Evolutionary conservation across 2,329 filamentous ascomycete species (phyloP).

Genomic region (Tolypocladium guangdongense): DNA sequence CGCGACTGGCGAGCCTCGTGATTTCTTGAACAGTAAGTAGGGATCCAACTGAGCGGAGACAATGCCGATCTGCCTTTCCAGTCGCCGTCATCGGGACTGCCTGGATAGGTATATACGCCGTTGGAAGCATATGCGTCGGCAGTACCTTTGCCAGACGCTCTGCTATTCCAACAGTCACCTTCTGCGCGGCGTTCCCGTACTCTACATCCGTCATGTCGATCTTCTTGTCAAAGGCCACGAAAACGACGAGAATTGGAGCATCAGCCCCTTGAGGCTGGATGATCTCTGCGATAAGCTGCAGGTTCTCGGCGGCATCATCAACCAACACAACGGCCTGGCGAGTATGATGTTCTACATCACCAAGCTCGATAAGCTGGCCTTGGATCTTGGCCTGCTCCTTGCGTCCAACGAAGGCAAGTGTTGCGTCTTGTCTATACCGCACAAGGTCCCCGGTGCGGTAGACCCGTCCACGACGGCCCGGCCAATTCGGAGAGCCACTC

Average conservation of each 20-base stretch:
- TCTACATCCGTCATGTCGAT: neutral
- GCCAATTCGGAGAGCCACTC: neutral
- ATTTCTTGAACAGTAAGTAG: constrained; percentile 5
- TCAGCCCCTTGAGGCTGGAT: constrained; percentile 1
- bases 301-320: neutral
- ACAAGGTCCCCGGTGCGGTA: constrained; percentile 39
- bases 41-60: constrained; percentile 9
- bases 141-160: constrained; percentile 4
- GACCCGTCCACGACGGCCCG: constrained; percentile 10
- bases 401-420: constrained; percentile 32
- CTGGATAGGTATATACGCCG: constrained; percentile 5
- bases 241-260: constrained; percentile 4
- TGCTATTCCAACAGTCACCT: neutral
- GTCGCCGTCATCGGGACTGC: constrained; percentile 5
- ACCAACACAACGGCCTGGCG: neutral
- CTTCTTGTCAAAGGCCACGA: constrained; percentile 2
- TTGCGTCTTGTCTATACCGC: constrained; percentile 20
- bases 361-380: constrained; percentile 40
- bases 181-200: neutral
- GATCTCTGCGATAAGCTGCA: constrained; percentile 4
- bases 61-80: constrained; percentile 7
- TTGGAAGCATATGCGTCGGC: constrained; percentile 9
- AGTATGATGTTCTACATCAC: constrained; percentile 8
- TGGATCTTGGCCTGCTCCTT: constrained; percentile 43
- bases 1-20: constrained; percentile 1